Conservation (phyloP, 805 yeast species). For the Metschnikowia borealis region DNA sequence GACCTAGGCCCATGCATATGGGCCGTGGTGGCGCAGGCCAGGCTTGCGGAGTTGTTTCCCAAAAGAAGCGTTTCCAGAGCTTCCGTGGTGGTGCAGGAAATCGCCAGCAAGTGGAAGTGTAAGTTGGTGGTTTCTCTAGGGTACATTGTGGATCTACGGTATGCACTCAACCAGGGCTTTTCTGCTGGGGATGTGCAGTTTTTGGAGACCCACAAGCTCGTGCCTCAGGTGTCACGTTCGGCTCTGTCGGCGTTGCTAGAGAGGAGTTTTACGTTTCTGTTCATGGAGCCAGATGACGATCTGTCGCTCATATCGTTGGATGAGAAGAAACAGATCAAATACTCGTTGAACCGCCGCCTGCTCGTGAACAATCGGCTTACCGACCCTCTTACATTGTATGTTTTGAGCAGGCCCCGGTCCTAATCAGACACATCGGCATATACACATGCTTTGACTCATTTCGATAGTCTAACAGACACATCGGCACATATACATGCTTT, state of each 20-base stretch:
- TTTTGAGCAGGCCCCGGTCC: conserved; percentile 19
- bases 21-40: conserved; percentile 9
- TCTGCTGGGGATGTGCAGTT: conserved; percentile 12
- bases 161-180: conserved; percentile 9
- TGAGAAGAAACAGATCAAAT: conserved; percentile 17
- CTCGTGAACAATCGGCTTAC: conserved; percentile 15
- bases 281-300: conserved; percentile 12
- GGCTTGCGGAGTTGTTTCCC: conserved; percentile 12
- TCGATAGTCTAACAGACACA: no score
- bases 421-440: no score
- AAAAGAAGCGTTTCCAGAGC: conserved; percentile 9
- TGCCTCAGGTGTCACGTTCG: neutral
- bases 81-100: conserved; percentile 10
- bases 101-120: conserved; percentile 22
- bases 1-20: conserved; percentile 16
- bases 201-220: conserved; percentile 14
- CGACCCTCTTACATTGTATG: conserved; percentile 19
- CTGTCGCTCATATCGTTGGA: conserved; percentile 4
- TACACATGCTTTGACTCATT: neutral
- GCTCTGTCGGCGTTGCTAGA: conserved; percentile 9
- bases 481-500: no score
- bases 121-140: conserved; percentile 19
- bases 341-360: conserved; percentile 8
- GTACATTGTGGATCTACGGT: conserved; percentile 18
- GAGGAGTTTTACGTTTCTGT: conserved; percentile 11